These are phyloP conservation scores for Petunia axillaris DNA, from an alignment of 257 asterid genomes.

Conservation along the genomic window DNA sequence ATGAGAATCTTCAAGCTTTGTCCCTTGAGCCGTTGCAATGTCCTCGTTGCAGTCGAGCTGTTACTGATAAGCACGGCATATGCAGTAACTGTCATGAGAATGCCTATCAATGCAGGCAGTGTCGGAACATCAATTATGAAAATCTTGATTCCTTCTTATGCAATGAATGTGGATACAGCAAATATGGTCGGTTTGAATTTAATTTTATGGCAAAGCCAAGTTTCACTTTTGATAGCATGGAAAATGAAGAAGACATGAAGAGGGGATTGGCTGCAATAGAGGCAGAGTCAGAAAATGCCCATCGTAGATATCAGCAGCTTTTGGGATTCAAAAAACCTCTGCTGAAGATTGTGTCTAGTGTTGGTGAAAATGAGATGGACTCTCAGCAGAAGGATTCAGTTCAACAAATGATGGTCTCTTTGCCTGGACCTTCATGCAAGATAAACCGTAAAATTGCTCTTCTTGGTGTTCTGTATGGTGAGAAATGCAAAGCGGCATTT, in stretches of 20 bases:
- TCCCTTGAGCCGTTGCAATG: conserved; percentile 99
- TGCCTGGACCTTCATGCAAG: conserved; percentile 99
- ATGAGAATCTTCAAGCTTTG: conserved; percentile 96
- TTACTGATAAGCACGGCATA: conserved; percentile 94
- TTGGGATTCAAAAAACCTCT: conserved; percentile 97
- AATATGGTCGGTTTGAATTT: conserved; percentile 98
- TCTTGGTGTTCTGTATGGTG: conserved; percentile 99
- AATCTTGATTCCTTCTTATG: conserved; percentile 96
- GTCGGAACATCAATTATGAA: conserved; percentile 98
- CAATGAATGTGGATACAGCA: conserved; percentile 99
- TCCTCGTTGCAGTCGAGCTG: conserved; percentile 99
- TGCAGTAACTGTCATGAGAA: conserved; percentile 97
- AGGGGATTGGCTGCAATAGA: conserved; percentile 96
- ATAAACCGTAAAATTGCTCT: conserved; percentile 99
- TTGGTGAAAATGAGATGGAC: conserved; percentile 98
- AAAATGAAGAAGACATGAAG: conserved; percentile 98
- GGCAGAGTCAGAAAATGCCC: conserved; percentile 98
- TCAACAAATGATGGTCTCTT: conserved; percentile 99
- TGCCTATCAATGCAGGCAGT: conserved; percentile 99
- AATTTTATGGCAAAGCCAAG: conserved; percentile 99
- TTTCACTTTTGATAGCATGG: conserved; percentile 96
- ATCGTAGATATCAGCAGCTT: conserved; percentile 96
- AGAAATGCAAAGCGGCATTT: conserved; percentile 99
- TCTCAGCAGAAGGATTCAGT: conserved; percentile 99
- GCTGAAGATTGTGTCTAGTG: conserved; percentile 93